These are phyloP conservation scores for Heritiera littoralis DNA, from an alignment of 345 rosid species.

Conservation along the genomic window DNA sequence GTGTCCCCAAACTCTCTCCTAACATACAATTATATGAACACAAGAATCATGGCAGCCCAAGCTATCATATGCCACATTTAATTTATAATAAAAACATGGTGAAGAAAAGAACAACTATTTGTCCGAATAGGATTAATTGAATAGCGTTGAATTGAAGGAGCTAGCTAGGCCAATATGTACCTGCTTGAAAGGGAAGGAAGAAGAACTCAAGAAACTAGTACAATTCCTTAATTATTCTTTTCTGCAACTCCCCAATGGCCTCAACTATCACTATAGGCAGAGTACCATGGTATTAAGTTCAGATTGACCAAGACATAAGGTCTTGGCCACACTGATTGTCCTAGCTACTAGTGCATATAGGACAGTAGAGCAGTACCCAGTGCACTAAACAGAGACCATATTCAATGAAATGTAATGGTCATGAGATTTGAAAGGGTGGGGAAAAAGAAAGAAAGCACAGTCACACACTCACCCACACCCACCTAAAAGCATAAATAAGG, in stretches of 20 bases:
- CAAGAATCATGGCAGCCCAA: not conserved
- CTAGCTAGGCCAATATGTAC: not conserved
- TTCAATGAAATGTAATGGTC: not conserved
- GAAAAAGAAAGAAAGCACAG: not conserved
- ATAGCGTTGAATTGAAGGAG: not conserved
- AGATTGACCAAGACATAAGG: not conserved
- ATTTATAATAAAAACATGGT: not conserved
- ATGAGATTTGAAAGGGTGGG: not conserved
- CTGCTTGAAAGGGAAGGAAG: not conserved
- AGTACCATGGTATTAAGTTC: slow-evolving; percentile 3
- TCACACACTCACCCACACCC: not conserved
- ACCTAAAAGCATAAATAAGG: slow-evolving; percentile 15
- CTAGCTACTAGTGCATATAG: not conserved
- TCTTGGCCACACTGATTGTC: slow-evolving; percentile 1
- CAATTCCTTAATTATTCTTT: not conserved
- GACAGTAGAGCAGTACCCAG: not conserved
- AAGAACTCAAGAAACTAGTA: not conserved
- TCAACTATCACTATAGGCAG: not conserved
- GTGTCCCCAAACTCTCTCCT: not conserved
- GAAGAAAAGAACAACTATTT: not conserved
- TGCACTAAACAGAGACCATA: slow-evolving; percentile 12
- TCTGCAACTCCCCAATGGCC: not conserved
- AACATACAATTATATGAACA: not conserved
- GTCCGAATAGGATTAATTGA: not conserved
- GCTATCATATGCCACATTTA: not conserved